These are phyloP conservation scores for Melanomma pulvis-pyrius DNA, from an alignment of 495 filamentous ascomycete genomes.

Conservation along the genomic window DNA sequence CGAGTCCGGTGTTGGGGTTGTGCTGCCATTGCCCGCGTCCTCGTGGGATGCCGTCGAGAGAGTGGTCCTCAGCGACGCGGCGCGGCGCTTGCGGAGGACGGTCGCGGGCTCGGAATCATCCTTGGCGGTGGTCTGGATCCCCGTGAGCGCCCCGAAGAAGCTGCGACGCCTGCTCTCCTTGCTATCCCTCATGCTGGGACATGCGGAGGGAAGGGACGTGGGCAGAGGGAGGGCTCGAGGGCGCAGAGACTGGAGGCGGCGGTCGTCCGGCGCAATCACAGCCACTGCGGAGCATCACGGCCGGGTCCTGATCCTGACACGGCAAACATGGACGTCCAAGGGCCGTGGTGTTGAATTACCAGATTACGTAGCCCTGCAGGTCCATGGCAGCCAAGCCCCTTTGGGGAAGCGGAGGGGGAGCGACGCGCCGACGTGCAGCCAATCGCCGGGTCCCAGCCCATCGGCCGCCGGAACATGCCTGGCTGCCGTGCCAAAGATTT, in stretches of 20 bases:
- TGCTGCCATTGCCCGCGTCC: conserved; percentile 7
- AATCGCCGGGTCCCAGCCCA: background rate
- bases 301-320: conserved; percentile 1
- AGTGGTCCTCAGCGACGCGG: conserved; percentile 36
- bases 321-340: background rate
- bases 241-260: background rate
- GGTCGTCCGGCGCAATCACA: conserved; percentile 1
- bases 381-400: background rate
- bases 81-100: conserved; percentile 41
- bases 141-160: conserved; percentile 38
- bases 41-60: conserved; percentile 21
- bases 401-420: background rate
- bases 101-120: conserved; percentile 33
- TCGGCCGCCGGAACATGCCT: background rate
- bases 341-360: background rate
- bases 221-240: background rate
- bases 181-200: conserved; percentile 39
- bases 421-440: background rate
- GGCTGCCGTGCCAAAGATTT: background rate
- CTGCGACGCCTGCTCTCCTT: conserved; percentile 38
- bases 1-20: conserved; percentile 11
- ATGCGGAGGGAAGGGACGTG: background rate
- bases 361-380: conserved; percentile 17
- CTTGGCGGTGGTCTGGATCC: conserved; percentile 23
- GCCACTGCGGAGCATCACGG: background rate